These are phyloP conservation scores for Umbelopsis isabellina DNA, from an alignment of 192 early-diverging fungal genomes.

Conservation along the genomic window DNA sequence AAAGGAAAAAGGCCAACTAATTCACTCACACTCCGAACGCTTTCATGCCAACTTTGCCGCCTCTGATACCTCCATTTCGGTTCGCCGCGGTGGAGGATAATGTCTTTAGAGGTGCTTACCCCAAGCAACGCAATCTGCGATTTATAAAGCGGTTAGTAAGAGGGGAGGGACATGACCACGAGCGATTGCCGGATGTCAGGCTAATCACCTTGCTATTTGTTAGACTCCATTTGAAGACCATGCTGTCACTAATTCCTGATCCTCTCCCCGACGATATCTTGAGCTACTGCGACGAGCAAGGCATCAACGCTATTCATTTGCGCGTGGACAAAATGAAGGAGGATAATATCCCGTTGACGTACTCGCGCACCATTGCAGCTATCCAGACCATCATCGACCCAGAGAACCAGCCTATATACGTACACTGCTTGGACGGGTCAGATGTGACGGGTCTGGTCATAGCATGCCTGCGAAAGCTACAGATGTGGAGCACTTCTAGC, in stretches of 20 bases:
- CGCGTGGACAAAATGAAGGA: slow-evolving; percentile 80
- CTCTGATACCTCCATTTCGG: slow-evolving; percentile 79
- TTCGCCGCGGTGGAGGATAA: slow-evolving; percentile 85
- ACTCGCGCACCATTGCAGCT: slow-evolving; percentile 68
- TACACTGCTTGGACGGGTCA: slow-evolving; percentile 92
- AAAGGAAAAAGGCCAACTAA: background rate
- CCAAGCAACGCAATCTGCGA: slow-evolving; percentile 81
- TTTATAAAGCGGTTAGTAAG: slow-evolving; percentile 72
- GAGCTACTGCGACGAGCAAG: slow-evolving; percentile 64
- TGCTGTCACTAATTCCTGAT: slow-evolving; percentile 85
- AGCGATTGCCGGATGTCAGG: background rate
- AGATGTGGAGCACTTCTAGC: slow-evolving; percentile 82
- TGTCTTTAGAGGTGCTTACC: slow-evolving; percentile 88
- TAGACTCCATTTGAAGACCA: slow-evolving; percentile 74
- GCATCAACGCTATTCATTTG: slow-evolving; percentile 70
- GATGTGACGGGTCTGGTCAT: slow-evolving; percentile 84
- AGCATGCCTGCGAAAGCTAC: slow-evolving; percentile 87
- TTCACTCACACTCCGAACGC: background rate
- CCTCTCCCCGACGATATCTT: slow-evolving; percentile 61
- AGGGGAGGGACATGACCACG: background rate
- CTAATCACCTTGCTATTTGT: background rate
- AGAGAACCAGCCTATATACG: slow-evolving; percentile 71
- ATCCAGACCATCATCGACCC: slow-evolving; percentile 81
- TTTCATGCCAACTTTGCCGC: slow-evolving; percentile 34
- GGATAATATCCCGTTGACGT: slow-evolving; percentile 83